Evolutionary conservation across 306 rosid genomes (phyloP).

Genomic region (Psophocarpus tetragonolobus): DNA sequence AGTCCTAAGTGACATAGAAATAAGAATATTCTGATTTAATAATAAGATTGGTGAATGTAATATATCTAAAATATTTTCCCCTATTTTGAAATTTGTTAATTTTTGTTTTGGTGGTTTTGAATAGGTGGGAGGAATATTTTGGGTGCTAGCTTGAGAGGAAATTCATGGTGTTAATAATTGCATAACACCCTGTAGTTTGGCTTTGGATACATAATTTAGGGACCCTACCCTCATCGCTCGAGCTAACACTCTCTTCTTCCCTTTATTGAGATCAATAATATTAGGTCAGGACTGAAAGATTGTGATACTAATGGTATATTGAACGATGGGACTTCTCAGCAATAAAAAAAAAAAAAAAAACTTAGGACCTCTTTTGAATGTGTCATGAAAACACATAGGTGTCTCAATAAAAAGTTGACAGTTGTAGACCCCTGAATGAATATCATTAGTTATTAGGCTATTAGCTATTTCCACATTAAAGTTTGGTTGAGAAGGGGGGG

Average conservation of each 20-base stretch:
- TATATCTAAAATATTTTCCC: neutral
- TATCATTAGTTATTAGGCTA: neutral
- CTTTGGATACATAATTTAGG: slow-evolving; percentile 59
- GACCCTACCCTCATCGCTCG: slow-evolving; percentile 37
- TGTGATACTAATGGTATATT: slow-evolving; percentile 37
- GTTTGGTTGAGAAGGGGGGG: slow-evolving; percentile 33
- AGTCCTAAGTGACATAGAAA: neutral
- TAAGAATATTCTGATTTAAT: neutral
- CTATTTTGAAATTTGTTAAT: neutral
- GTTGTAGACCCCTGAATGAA: slow-evolving; percentile 28
- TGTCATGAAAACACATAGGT: slow-evolving; percentile 12
- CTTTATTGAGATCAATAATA: slow-evolving; percentile 44
- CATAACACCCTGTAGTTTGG: slow-evolving; percentile 51
- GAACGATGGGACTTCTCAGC: slow-evolving; percentile 49
- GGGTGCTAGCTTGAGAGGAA: slow-evolving; percentile 42
- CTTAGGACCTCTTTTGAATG: slow-evolving; percentile 1
- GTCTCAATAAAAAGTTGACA: slow-evolving; percentile 15
- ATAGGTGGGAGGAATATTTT: slow-evolving; percentile 1
- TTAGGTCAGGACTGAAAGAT: slow-evolving; percentile 35
- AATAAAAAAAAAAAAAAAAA: slow-evolving; percentile 27
- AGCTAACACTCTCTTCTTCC: slow-evolving; percentile 9
- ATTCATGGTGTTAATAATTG: slow-evolving; percentile 67
- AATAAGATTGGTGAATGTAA: neutral
- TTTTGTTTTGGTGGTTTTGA: neutral
- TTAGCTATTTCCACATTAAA: neutral